phyloP scores from a whole-genome alignment of 345 rosid species.

The Excoecaria agallocha region DNA sequence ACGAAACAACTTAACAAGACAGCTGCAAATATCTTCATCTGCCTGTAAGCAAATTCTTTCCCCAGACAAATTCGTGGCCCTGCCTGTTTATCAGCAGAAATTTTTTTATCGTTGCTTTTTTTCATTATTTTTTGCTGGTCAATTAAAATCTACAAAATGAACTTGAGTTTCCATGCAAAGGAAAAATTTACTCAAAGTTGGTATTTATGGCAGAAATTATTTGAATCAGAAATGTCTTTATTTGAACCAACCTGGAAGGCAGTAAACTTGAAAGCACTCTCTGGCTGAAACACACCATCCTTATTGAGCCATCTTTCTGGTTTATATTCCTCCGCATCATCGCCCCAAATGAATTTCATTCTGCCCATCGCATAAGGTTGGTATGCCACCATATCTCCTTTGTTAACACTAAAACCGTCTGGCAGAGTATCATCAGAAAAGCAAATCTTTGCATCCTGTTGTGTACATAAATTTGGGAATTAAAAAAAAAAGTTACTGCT shows the following conservation, averaged over 20 bases:
- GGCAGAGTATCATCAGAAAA: conserved; percentile 58
- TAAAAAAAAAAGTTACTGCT: too few relatives aligned
- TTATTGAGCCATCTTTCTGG: conserved; percentile 59
- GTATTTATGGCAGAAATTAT: too few relatives aligned
- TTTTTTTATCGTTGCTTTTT: background rate
- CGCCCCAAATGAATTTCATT: conserved; percentile 61
- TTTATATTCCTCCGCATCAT: conserved; percentile 44
- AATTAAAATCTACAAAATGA: background rate
- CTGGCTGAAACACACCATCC: conserved; percentile 39
- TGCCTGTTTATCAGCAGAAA: conserved; percentile 39
- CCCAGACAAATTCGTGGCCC: conserved; percentile 63
- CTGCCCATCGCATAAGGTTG: conserved; percentile 67
- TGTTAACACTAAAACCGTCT: conserved; percentile 50
- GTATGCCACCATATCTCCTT: conserved; percentile 51
- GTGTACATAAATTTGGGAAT: background rate
- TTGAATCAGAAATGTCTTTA: conserved; percentile 1
- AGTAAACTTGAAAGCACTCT: conserved; percentile 59
- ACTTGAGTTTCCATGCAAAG: background rate
- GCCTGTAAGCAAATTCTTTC: conserved; percentile 56
- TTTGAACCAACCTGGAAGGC: conserved; percentile 51
- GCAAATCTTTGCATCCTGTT: conserved; percentile 56
- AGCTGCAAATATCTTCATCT: conserved; percentile 57
- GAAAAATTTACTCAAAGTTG: background rate
- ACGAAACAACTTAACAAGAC: conserved; percentile 34
- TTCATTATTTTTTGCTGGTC: background rate